Base-by-base conservation (phyloP, 768 basidiomycete genomes). In the Phaeolepiota aurea region DNA sequence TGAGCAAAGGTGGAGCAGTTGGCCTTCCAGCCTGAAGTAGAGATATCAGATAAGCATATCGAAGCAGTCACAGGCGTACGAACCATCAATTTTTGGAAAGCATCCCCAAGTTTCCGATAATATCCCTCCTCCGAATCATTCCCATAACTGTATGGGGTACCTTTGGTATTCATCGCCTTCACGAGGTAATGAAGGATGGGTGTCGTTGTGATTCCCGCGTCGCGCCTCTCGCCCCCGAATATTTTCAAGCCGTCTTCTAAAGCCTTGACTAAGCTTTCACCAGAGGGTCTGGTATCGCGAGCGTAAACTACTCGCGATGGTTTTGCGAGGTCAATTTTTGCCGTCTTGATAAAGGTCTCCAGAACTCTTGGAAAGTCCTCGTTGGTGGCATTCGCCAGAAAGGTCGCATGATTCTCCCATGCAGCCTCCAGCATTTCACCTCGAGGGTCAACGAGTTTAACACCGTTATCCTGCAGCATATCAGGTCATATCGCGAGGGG, bases 171-270 rank as follows among this genome's bases (percentile, higher is more conserved):
- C 59, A 85, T 83, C 19, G 86, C 76, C 53, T 82, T 74, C 30
- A 97, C 93, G 39, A 97, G 75, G 58, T 99, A 97, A 61, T 99
- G 96, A 25, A 99, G 74, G 41, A 96, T 79, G 2, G 96, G 96
- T 0, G 96, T 99, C 1, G 94, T 94, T 2, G 85, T 85, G 33
- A 98, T 67, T 1, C 87, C 92, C 20, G 82, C 82, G 56, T 92
- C 71, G 37, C 83, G 77, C 16, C 64, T 64, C 51, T 82, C 74
- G 1, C 80, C 78, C 16, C 72, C 74, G 42, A 93, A 71, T 5
- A 80, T 85, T 40, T 71, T 70, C 44, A 99, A 66, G 10, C 93
- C 96, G 50, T 89, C 84, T 52, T 84, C 76, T 7, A 98, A 70
- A 0, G 92, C 81, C 14, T 76, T 54, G 16, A 90, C 76, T 10